Base-by-base conservation (phyloP, 2,329 filamentous ascomycete genomes). In the Diplocarpon rosae region DNA sequence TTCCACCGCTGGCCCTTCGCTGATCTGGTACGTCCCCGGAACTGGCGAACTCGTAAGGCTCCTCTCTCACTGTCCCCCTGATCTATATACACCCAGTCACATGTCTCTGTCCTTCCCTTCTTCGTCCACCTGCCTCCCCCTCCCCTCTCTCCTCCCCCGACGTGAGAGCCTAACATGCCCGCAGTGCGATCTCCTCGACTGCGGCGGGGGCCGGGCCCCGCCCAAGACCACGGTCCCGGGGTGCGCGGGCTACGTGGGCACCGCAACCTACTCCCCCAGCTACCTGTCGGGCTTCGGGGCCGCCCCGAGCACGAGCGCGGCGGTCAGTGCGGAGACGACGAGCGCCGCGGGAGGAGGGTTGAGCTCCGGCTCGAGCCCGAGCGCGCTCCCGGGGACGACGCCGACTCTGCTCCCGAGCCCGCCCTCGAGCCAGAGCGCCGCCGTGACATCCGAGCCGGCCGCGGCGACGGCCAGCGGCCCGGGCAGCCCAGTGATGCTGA, bases 191-290 rank as follows among this genome's bases (percentile, higher is more conserved):
- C 38, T 50, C 10, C 27, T 56, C 17, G 52, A 54, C 34, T 52
- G 52, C 30, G 52, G 52, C 4, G 52, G 52, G n/a, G 51, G 52
- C 8, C 24, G 47, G 14, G 52, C 51, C 10, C 47, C 51, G n/a
- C 47, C 51, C 15, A 48, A 45, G 37, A 52, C 48, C 2, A 54
- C 46, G 13, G 47, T 52, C 12, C 51, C 51, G 29, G 52, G 52
- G 7, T 55, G 52, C 36, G 42, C 48, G 27, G 32, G 27, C 11
- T 55, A 56, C 41, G 32, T 16, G n/a, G 52, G 52, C 1, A 55
- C 52, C n/a, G 47, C 51, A 5, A 52, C 49, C 1, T 53, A 52
- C 41, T 50, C 51, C 29, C 52, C 52, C 10, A 48, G 40, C 30
- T 49, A 27, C 30, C 14, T 46, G 3, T 12, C 44, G 16, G 39